Evolutionary conservation across 1,139 yeast genomes (phyloP), one percentile per base, ranked within the genome.

Genomic region (Pneumocystis sp.): DNA sequence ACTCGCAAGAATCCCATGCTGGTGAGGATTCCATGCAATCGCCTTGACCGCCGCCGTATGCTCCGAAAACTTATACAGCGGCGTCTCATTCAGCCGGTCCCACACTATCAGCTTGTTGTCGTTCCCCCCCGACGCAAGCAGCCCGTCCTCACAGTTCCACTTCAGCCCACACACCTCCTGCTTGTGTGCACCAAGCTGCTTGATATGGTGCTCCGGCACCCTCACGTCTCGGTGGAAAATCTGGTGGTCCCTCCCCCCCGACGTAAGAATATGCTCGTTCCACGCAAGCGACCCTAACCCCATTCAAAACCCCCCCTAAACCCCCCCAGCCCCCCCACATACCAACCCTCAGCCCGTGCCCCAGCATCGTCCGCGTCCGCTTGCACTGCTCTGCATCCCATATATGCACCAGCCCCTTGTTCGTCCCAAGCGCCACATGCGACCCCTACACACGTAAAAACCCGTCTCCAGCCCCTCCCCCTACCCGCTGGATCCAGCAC

Each of bases 11-110:
- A 91, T 81, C 0, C 97, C 97, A 66, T 97, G 79, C 73, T 89
- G 96, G 73, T 93, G 97, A 0, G 98, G 97, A 0, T 96, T 88
- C 99, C 99, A 93, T 1, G 96, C 89, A 65, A 93, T 82, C 0
- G 97, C 98, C 75, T 91, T 93, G 5, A 93, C 96, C 0, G 98
- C 99, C 0, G 98, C 97, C 29, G 83, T 83, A 73, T 93, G 98
- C 69, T 89, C 96, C 6, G 81, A 80, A 71, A 91, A 87, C 68
- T 81, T 85, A 73, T 85, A 83, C 44, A 89, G 74, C 0, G 98
- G 97, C 63, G 75, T 81, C 17, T 83, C 80, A 66, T 82, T 81
- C 60, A 87, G 75, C 0, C 95, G 96, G 73, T 89, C 96, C 95
- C 97, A 95, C 8, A 90, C 86, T 70, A 83, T 82, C 40, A 89